Percentiles rank a stretch among this genome's conserved stretches.
Conservation (phyloP, 139 green algal species). For the Mychonastes homosphaera region DNA sequence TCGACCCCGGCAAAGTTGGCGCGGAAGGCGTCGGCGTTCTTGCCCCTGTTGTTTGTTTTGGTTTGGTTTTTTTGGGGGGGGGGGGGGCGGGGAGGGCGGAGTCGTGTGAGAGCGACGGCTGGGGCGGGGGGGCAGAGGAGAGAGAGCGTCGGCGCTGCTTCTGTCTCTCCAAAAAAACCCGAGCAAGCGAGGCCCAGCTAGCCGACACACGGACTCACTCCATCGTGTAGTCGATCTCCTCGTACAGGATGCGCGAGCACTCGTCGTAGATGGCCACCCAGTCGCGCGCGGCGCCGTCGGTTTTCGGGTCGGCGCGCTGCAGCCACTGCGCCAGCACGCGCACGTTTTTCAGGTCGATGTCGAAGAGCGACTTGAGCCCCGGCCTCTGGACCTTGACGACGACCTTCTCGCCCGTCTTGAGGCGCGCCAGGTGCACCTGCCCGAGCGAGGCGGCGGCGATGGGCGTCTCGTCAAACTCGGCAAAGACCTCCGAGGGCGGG, state of each 20-base stretch:
- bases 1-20: conserved; percentile 59
- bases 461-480: conserved; percentile 68
- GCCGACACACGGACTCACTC: neutral
- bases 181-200: neutral
- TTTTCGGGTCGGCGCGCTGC: conserved; percentile 86
- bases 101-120: too few species aligned
- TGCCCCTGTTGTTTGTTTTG: conserved; percentile 21
- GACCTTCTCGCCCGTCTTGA: conserved; percentile 65
- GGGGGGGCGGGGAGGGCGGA: too few species aligned
- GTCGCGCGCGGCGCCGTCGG: conserved; percentile 90
- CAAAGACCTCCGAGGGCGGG: conserved; percentile 57
- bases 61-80: neutral
- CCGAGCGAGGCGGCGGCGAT: conserved; percentile 92
- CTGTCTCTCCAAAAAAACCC: too few species aligned
- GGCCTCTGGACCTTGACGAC: conserved; percentile 93
- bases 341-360: conserved; percentile 96
- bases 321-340: conserved; percentile 50
- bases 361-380: conserved; percentile 83
- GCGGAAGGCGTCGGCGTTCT: conserved; percentile 83
- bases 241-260: conserved; percentile 90
- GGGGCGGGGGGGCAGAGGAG: too few species aligned
- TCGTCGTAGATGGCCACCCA: conserved; percentile 99
- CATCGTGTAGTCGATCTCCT: conserved; percentile 81
- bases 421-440: conserved; percentile 78
- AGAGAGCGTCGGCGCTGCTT: too few species aligned